Evolutionary conservation across 352 stramenopile genomes (phyloP).

Genomic region (Pseudoperonospora humuli): DNA sequence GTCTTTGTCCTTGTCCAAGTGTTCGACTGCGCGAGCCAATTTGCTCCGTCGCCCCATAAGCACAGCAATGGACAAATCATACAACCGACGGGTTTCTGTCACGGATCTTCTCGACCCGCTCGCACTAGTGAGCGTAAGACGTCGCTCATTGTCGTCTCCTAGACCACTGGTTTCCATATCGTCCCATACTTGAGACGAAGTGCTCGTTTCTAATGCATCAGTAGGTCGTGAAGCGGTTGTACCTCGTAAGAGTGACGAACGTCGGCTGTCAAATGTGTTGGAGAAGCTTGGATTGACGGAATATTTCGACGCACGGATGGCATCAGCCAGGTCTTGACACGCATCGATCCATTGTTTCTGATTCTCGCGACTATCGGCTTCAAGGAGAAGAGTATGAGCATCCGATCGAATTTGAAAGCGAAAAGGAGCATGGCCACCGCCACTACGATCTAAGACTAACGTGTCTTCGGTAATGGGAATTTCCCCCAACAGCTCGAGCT

Average conservation of each 20-base stretch:
- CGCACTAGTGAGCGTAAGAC: slow-evolving; percentile 16
- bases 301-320: slow-evolving; percentile 58
- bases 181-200: slow-evolving; percentile 15
- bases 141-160: slow-evolving; percentile 16
- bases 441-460: slow-evolving; percentile 62
- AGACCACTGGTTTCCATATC: slow-evolving; percentile 19
- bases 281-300: slow-evolving; percentile 29
- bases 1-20: slow-evolving; percentile 45
- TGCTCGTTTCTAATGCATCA: slow-evolving; percentile 19
- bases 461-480: slow-evolving; percentile 67
- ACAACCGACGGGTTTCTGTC: slow-evolving; percentile 12
- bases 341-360: slow-evolving; percentile 66
- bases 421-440: slow-evolving; percentile 43
- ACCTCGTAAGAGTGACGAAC: slow-evolving; percentile 15
- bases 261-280: slow-evolving; percentile 5
- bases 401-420: slow-evolving; percentile 64
- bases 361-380: slow-evolving; percentile 56
- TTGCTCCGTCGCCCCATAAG: slow-evolving; percentile 42
- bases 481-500: slow-evolving; percentile 65
- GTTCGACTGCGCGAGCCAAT: slow-evolving; percentile 30
- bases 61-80: slow-evolving; percentile 56
- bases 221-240: slow-evolving; percentile 3
- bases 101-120: slow-evolving; percentile 12
- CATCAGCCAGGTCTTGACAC: slow-evolving; percentile 57
- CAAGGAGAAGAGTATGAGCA: slow-evolving; percentile 44